phyloP scores from a whole-genome alignment of 345 rosid genomes.

The Syzygium oleosum region DNA sequence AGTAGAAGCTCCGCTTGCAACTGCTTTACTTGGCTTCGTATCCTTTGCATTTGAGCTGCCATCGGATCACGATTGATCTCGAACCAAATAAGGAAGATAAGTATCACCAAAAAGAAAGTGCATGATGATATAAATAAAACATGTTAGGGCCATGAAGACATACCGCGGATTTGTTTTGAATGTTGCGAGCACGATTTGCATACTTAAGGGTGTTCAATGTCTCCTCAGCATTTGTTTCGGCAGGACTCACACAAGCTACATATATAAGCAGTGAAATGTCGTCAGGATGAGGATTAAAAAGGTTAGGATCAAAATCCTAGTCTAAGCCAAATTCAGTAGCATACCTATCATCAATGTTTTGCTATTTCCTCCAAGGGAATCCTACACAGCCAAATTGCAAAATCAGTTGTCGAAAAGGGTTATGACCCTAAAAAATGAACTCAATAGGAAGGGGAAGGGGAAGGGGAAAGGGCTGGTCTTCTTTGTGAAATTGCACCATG shows the following conservation, averaged over 20 bases:
- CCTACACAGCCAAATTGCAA: slow-evolving; percentile 34
- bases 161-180: slow-evolving; percentile 94
- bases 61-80: slow-evolving; percentile 90
- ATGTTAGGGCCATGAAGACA: slow-evolving; percentile 10
- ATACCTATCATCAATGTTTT: slow-evolving; percentile 98
- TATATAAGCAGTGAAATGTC: not conserved
- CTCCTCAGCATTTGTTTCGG: slow-evolving; percentile 97
- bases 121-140: not conserved
- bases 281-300: not conserved
- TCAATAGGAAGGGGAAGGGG: not conserved
- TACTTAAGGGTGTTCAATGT: slow-evolving; percentile 88
- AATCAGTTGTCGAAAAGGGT: not conserved
- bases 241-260: slow-evolving; percentile 96
- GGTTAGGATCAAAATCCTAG: not conserved
- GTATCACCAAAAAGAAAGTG: not conserved
- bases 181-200: slow-evolving; percentile 97
- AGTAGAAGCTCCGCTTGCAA: slow-evolving; percentile 79
- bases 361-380: slow-evolving; percentile 97
- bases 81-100: not conserved
- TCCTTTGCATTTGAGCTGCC: slow-evolving; percentile 72
- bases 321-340: slow-evolving; percentile 1
- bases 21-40: slow-evolving; percentile 94
- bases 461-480: too few species aligned
- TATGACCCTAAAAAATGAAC: not conserved
- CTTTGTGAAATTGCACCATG: too few species aligned